Percentiles rank a stretch among this genome's conserved stretches.
Evolutionary conservation across 1,284 basidiomycete species (phyloP).

Genomic region (Butyriboletus appendiculatus): DNA sequence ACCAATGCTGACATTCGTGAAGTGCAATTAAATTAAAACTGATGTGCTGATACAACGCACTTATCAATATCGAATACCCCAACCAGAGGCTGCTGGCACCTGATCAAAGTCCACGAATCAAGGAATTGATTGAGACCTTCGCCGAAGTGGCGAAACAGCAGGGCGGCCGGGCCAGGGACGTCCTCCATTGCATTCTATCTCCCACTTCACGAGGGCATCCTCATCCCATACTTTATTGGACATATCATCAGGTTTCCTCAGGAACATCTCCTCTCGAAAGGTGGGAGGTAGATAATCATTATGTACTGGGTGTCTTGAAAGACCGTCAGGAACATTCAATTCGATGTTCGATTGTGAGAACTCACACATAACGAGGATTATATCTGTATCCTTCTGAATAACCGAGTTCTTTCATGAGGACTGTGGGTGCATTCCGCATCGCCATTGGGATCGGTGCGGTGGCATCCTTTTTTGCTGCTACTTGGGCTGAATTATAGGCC

Average conservation of each 20-base stretch:
- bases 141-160: background rate
- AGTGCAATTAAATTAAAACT: background rate
- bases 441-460: slow-evolving; percentile 71
- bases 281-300: slow-evolving; percentile 60
- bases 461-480: slow-evolving; percentile 53
- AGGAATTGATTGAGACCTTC: background rate
- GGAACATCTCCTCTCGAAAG: slow-evolving; percentile 47
- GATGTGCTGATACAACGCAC: background rate
- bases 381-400: slow-evolving; percentile 77
- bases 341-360: slow-evolving; percentile 3
- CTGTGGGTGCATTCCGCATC: slow-evolving; percentile 88
- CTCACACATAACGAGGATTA: slow-evolving; percentile 75
- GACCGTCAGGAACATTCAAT: slow-evolving; percentile 4
- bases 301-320: slow-evolving; percentile 66
- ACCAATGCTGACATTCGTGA: background rate
- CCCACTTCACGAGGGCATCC: slow-evolving; percentile 71
- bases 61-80: background rate
- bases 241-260: slow-evolving; percentile 53
- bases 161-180: slow-evolving; percentile 62
- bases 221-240: slow-evolving; percentile 75
- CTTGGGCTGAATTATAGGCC: slow-evolving; percentile 75
- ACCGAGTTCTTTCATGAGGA: slow-evolving; percentile 79
- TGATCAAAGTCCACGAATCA: background rate
- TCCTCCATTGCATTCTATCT: slow-evolving; percentile 62
- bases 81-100: background rate